phyloP scores from a whole-genome alignment of 208 protist species.

The Leishmania arabica region DNA sequence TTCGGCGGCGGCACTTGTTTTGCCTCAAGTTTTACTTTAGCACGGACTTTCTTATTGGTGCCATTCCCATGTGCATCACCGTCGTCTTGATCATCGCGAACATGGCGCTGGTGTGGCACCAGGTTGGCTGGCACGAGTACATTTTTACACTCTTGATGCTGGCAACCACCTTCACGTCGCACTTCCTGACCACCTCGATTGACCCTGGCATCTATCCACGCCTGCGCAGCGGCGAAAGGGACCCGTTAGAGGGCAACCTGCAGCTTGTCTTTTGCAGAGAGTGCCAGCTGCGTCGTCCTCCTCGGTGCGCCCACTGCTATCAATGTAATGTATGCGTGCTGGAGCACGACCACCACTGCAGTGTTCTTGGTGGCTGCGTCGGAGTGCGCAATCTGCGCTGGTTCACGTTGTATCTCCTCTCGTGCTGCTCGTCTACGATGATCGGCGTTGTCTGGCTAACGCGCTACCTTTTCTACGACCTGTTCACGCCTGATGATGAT shows the following conservation, averaged over 20 bases:
- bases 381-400: conserved; percentile 84
- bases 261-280: conserved; percentile 58
- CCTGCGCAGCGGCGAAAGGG: conserved; percentile 51
- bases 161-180: conserved; percentile 40
- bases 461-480: conserved; percentile 32
- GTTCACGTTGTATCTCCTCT: conserved; percentile 70
- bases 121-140: conserved; percentile 43
- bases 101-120: conserved; percentile 54
- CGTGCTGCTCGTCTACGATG: conserved; percentile 27
- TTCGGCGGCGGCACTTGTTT: conserved; percentile 13
- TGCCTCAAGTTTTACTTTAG: conserved; percentile 47
- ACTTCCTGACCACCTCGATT: conserved; percentile 53
- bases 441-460: conserved; percentile 48
- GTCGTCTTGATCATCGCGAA: conserved; percentile 46
- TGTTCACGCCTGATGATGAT: conserved; percentile 11
- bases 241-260: conserved; percentile 55
- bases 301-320: conserved; percentile 89
- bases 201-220: conserved; percentile 87
- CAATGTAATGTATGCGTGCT: conserved; percentile 82
- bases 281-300: conserved; percentile 71
- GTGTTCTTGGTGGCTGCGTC: conserved; percentile 85
- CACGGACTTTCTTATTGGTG: conserved; percentile 36
- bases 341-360: conserved; percentile 91
- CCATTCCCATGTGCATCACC: conserved; percentile 49
- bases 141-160: conserved; percentile 41